phyloP scores from a whole-genome alignment of 2,329 filamentous ascomycete genomes.

The Rhynchosporium graminicola region DNA sequence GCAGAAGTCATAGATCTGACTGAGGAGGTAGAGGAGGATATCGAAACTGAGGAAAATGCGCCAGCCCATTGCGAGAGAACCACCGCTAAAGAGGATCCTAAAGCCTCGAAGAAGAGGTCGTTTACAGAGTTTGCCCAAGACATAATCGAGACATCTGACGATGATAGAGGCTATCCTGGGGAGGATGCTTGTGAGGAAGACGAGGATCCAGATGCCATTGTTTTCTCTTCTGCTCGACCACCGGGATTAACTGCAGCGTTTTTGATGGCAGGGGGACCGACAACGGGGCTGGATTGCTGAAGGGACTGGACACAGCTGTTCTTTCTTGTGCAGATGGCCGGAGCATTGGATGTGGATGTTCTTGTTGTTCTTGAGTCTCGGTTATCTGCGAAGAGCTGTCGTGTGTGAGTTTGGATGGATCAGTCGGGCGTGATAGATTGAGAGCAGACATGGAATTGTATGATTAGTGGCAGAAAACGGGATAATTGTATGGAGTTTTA shows the following conservation, averaged over 20 bases:
- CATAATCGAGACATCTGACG: background rate
- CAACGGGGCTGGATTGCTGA: background rate
- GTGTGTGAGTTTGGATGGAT: no score
- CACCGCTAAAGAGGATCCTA: background rate
- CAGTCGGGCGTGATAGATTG: no score
- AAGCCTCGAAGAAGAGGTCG: background rate
- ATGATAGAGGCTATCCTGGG: background rate
- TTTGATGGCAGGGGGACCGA: no score
- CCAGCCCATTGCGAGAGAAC: background rate
- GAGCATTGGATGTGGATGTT: no score
- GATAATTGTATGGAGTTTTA: no score
- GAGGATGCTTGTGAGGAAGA: background rate
- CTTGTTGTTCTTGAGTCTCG: no score
- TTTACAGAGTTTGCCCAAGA: background rate
- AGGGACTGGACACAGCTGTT: background rate
- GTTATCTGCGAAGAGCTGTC: no score
- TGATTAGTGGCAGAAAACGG: no score
- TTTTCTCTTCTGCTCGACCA: background rate
- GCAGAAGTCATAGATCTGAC: conserved; percentile 2
- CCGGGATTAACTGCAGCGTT: no score
- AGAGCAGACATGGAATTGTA: no score
- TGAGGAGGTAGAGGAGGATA: background rate
- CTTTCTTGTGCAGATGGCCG: background rate
- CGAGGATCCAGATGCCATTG: background rate
- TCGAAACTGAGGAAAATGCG: background rate